Evolutionary conservation across 805 yeast species (phyloP).

Genomic region (Pichia pseudocactophila): DNA sequence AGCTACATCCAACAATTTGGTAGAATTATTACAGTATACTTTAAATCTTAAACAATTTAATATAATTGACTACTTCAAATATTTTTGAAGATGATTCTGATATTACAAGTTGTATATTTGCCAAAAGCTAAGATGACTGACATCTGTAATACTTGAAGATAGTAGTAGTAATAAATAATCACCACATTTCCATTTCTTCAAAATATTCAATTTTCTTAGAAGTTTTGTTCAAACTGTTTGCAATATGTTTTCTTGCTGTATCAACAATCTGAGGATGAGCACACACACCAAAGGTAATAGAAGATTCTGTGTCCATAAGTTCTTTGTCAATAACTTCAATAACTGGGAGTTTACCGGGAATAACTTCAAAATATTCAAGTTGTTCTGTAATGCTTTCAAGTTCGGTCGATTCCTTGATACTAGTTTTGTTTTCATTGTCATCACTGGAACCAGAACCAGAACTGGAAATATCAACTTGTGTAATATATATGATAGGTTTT

Average conservation of each 20-base stretch:
- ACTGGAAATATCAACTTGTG: conserved; percentile 11
- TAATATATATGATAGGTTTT: conserved; percentile 34
- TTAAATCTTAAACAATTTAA: no score
- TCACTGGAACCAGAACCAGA: conserved; percentile 4
- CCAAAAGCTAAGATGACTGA: no score
- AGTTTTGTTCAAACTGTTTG: conserved; percentile 10
- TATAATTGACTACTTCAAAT: no score
- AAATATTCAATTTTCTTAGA: conserved; percentile 23
- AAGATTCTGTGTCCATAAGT: conserved; percentile 29
- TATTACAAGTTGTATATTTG: no score
- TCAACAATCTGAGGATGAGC: conserved; percentile 38
- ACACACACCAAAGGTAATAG: conserved; percentile 41
- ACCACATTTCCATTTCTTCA: conserved; percentile 32
- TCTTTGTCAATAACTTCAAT: conserved; percentile 29
- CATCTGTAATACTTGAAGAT: no score
- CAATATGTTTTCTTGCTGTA: conserved; percentile 20
- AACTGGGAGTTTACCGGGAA: conserved; percentile 37
- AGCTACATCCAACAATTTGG: no score
- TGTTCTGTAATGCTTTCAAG: conserved; percentile 11
- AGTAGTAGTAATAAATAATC: no score
- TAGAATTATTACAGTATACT: no score
- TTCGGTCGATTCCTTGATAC: neutral
- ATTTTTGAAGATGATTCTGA: no score
- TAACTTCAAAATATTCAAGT: conserved; percentile 33
- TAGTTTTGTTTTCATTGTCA: conserved; percentile 1